A percentile compares a stretch with the other conserved stretches of the same genome.
These are phyloP conservation scores for Pseudohyphozyma bogoriensis DNA, from an alignment of 768 basidiomycete species.

Conservation along the genomic window DNA sequence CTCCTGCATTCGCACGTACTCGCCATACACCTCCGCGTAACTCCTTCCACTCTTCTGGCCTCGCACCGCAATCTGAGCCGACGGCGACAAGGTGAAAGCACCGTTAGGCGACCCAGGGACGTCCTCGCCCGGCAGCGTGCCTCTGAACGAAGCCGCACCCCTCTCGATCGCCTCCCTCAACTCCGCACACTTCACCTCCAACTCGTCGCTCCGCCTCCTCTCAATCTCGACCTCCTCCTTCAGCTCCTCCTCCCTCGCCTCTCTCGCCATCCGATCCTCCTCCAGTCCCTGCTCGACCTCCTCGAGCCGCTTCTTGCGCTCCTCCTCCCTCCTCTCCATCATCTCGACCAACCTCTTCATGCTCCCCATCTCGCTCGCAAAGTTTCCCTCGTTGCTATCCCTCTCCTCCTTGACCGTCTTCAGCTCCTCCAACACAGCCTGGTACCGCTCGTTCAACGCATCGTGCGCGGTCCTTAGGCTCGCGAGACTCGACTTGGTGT, in stretches of 20 bases:
- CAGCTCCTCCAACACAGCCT: constrained; percentile 62
- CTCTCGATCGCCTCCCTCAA: constrained; percentile 30
- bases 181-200: constrained; percentile 30
- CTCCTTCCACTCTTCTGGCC: constrained; percentile 64
- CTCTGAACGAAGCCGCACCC: neutral
- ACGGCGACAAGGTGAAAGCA: constrained; percentile 64
- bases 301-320: constrained; percentile 71
- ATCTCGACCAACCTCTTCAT: constrained; percentile 65
- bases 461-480: constrained; percentile 62
- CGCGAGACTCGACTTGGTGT: constrained; percentile 59
- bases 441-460: constrained; percentile 62
- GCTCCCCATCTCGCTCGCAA: constrained; percentile 62
- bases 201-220: constrained; percentile 50
- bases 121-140: neutral
- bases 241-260: constrained; percentile 55
- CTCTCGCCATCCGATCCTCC: constrained; percentile 57
- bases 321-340: constrained; percentile 79
- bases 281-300: constrained; percentile 75
- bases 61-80: constrained; percentile 72
- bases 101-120: neutral
- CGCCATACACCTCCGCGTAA: constrained; percentile 88
- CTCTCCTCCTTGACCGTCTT: constrained; percentile 65
- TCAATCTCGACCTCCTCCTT: constrained; percentile 65
- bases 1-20: constrained; percentile 76
- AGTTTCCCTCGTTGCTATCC: constrained; percentile 75